A percentile compares a stretch with the other conserved stretches of the same genome.
These are phyloP conservation scores for California macrophylla DNA, from an alignment of 441 rosid genomes.

Conservation along the genomic window DNA sequence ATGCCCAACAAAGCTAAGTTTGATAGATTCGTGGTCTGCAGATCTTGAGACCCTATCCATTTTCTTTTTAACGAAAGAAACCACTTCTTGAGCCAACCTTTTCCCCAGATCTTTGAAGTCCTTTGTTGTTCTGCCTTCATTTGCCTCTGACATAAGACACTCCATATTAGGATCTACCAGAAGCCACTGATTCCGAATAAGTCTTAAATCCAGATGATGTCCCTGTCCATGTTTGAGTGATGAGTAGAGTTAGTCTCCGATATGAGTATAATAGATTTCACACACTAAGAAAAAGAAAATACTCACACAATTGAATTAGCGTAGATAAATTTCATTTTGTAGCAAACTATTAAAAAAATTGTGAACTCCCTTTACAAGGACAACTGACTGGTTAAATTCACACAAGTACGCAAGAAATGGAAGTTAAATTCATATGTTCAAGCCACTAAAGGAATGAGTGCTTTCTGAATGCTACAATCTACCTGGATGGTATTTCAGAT, in stretches of 20 bases:
- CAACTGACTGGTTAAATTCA: not conserved
- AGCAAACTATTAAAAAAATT: not conserved
- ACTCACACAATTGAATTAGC: not conserved
- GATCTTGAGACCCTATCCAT: constrained; percentile 60
- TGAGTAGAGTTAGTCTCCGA: constrained; percentile 12
- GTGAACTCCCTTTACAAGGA: not conserved
- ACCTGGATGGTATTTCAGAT: not conserved
- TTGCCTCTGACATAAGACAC: constrained; percentile 85
- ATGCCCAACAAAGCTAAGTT: constrained; percentile 92
- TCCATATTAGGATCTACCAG: constrained; percentile 75
- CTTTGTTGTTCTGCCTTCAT: constrained; percentile 77
- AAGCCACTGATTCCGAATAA: constrained; percentile 91
- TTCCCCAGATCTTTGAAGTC: constrained; percentile 89
- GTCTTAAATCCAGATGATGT: constrained; percentile 86
- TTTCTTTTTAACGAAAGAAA: constrained; percentile 62
- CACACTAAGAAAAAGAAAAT: not conserved
- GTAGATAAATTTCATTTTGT: not conserved
- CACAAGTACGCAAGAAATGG: not conserved
- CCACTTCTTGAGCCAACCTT: constrained; percentile 78
- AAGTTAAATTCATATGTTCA: not conserved
- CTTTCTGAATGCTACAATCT: not conserved
- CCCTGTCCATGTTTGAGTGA: constrained; percentile 38
- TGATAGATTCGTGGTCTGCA: constrained; percentile 41
- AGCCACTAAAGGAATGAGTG: not conserved
- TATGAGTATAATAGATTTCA: too few relatives aligned